Percentiles rank a stretch among this genome's conserved stretches.
phyloP scores from a whole-genome alignment of 2,329 filamentous ascomycete genomes.

The Phoma herbarum region DNA sequence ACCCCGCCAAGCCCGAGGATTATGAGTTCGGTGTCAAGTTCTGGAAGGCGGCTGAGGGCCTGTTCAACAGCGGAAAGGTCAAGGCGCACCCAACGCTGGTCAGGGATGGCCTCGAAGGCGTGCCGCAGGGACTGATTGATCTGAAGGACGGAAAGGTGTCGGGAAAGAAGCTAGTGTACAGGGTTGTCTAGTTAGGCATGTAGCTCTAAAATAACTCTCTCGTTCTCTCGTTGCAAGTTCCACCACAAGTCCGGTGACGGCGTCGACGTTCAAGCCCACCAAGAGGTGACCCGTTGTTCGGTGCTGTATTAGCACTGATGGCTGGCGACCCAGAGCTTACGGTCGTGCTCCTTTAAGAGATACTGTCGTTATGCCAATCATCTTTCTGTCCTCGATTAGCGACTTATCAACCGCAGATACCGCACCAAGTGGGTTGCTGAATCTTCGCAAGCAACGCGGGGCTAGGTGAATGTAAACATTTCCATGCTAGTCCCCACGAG shows the following conservation, averaged over 20 bases:
- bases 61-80: slow-evolving; percentile 43
- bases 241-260: background rate
- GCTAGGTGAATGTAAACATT: background rate
- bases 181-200: slow-evolving; percentile 16
- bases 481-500: background rate
- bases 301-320: background rate
- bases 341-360: background rate
- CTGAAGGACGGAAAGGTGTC: slow-evolving; percentile 46
- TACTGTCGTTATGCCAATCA: background rate
- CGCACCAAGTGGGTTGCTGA: background rate
- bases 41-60: slow-evolving; percentile 32
- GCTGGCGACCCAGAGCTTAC: background rate
- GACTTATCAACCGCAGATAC: background rate
- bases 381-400: background rate
- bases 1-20: slow-evolving; percentile 38
- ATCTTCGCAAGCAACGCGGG: background rate
- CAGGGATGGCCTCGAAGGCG: slow-evolving; percentile 40
- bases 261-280: background rate
- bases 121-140: slow-evolving; percentile 45
- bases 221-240: background rate
- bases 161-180: slow-evolving; percentile 49
- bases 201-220: background rate
- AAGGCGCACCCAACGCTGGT: slow-evolving; percentile 45
- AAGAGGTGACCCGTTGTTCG: background rate
- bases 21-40: slow-evolving; percentile 43